Evolutionary conservation across 176 grass and related monocot species (phyloP).

Genomic region (Ensete ventricosum): DNA sequence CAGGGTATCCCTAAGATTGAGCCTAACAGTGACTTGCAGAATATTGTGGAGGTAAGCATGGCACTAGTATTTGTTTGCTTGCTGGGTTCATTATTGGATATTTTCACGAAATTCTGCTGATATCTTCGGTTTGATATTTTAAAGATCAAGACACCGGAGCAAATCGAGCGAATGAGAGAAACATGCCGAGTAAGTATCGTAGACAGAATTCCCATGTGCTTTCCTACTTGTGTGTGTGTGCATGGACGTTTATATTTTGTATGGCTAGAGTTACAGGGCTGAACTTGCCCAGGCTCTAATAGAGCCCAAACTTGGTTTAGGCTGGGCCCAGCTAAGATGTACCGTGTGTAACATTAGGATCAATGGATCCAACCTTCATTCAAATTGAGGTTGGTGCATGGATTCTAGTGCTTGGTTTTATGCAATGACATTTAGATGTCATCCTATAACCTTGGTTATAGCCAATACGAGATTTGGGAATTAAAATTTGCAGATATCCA

Average conservation of each 20-base stretch:
- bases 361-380: too few species aligned
- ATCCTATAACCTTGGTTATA: too few species aligned
- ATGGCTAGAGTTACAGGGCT: background rate
- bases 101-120: slow-evolving; percentile 18
- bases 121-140: slow-evolving; percentile 14
- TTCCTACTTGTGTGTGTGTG: slow-evolving; percentile 6
- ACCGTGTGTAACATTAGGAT: too few species aligned
- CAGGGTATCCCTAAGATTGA: slow-evolving; percentile 95
- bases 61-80: background rate
- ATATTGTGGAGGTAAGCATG: slow-evolving; percentile 77
- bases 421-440: too few species aligned
- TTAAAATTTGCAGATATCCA: too few species aligned
- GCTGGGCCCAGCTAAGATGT: background rate
- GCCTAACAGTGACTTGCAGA: slow-evolving; percentile 83
- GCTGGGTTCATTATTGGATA: slow-evolving; percentile 2
- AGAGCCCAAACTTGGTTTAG: background rate
- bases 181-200: slow-evolving; percentile 69
- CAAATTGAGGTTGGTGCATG: too few species aligned
- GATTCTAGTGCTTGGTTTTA: too few species aligned
- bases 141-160: slow-evolving; percentile 91
- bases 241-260: too few species aligned
- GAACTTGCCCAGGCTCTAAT: background rate
- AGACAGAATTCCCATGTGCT: slow-evolving; percentile 8
- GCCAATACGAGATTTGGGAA: too few species aligned
- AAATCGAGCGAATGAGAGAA: slow-evolving; percentile 97